Evolutionary conservation across 352 stramenopile species (phyloP).

Genomic region (Phytopythium helicoides): DNA sequence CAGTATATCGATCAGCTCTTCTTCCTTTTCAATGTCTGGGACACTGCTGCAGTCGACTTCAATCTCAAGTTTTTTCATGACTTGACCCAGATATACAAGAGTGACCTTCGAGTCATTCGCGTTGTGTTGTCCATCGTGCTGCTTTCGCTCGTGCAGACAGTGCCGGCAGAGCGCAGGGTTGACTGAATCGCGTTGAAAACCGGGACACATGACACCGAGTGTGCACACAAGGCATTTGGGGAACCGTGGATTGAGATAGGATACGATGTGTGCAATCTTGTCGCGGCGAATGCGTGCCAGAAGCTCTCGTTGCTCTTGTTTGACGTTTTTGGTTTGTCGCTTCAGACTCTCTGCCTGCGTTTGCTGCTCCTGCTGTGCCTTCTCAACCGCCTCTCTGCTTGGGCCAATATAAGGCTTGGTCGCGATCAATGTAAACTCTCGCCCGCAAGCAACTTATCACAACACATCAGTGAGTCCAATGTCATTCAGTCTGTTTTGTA

Average conservation of each 20-base stretch:
- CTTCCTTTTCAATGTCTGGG: constrained; percentile 49
- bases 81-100: constrained; percentile 46
- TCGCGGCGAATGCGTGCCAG: constrained; percentile 42
- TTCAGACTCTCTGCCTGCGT: constrained; percentile 45
- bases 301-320: constrained; percentile 31
- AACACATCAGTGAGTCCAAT: too few relatives aligned
- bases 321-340: constrained; percentile 46
- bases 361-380: constrained; percentile 31
- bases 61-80: constrained; percentile 52
- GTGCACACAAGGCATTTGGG: constrained; percentile 68
- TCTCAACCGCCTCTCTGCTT: constrained; percentile 61
- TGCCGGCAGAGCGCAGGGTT: constrained; percentile 75
- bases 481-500: not conserved
- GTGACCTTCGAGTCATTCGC: constrained; percentile 30
- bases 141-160: constrained; percentile 70
- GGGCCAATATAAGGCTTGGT: constrained; percentile 93
- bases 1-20: constrained; percentile 46
- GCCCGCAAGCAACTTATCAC: constrained; percentile 81
- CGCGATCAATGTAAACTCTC: constrained; percentile 90
- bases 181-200: constrained; percentile 64
- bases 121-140: constrained; percentile 56
- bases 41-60: constrained; percentile 50
- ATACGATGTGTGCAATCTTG: constrained; percentile 42
- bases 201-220: constrained; percentile 62
- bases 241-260: constrained; percentile 51